Base-by-base conservation (phyloP, 2,329 filamentous ascomycete species). In the Fusarium sp. region DNA sequence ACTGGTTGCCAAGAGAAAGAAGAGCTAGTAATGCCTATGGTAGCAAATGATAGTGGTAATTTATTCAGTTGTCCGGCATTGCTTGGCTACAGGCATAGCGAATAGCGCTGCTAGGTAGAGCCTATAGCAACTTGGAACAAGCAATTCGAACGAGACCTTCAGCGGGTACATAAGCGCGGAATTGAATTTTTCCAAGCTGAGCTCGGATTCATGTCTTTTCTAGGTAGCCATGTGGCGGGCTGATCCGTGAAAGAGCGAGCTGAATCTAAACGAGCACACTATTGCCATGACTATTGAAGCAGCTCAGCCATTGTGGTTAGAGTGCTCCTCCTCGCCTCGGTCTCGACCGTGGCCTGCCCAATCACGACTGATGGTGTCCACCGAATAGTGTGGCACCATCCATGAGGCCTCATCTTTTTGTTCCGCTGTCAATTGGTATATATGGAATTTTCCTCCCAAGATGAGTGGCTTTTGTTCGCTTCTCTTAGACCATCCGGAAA, bases 241-340 rank as follows among this genome's bases (percentile, higher is more conserved):
- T 71, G 68, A 71, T 57, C 16, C 16, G 48, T 29, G 24, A 29
- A 29, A 41, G 60, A 35, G 24, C 20, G 50, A 59, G 52, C 65
- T 71, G 64, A 24, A 52, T 29, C 11, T 52, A 52, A 52, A 52
- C 48, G 48, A 52, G 9, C 48, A 52, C 9, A 29, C 24, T 52
- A 52, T 52, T 64, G 20, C 3, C 22, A 27, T 48, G 33, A 69
- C 69, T 71, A 71, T 71, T 69, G 69, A 71, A 65, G 62, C 65
- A 58, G 39, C 57, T 29, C 27, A n/a, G n/a, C 29, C 10, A 13
- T 71, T 64, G 33, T 29, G 68, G 65, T 65, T 64, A 67, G 58
- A 33, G 27, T 31, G 37, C 43, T 22, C 43, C 20, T 37, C 31
- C 33, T 9, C 52, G 16, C 20, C 18, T 31, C 20, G 27, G 57